Evolutionary conservation across 305 asterid species (phyloP).

Genomic region (Fraxinus angustifolia): DNA sequence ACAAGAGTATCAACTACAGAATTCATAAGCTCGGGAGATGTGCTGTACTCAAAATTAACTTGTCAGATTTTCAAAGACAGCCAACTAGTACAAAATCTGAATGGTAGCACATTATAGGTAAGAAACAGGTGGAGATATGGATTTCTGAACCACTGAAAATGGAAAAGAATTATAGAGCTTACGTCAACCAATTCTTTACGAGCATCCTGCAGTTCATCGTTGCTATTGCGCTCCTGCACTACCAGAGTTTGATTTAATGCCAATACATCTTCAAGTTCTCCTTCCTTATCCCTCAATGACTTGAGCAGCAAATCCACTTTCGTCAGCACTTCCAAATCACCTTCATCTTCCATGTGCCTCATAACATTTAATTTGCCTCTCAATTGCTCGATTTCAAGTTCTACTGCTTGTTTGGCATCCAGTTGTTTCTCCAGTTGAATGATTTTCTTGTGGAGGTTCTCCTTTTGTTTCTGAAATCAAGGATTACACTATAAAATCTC

Average conservation of each 20-base stretch:
- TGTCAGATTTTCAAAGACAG: neutral
- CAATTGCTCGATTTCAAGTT: slow-evolving; percentile 74
- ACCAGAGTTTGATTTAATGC: slow-evolving; percentile 57
- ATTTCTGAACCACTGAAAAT: neutral
- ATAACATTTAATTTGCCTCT: slow-evolving; percentile 65
- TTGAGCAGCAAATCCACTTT: slow-evolving; percentile 50
- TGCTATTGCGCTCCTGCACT: slow-evolving; percentile 64
- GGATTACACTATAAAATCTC: slow-evolving; percentile 21
- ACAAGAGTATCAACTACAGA: neutral
- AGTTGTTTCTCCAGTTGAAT: slow-evolving; percentile 65
- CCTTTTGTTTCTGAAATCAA: slow-evolving; percentile 74
- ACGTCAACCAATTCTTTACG: slow-evolving; percentile 78
- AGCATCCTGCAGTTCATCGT: slow-evolving; percentile 80
- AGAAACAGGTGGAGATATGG: neutral
- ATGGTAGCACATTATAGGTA: neutral
- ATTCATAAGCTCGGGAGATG: neutral
- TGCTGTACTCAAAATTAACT: neutral
- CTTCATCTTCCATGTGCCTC: slow-evolving; percentile 71
- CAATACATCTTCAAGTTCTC: slow-evolving; percentile 54
- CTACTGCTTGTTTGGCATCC: slow-evolving; percentile 71
- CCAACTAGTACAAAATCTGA: neutral
- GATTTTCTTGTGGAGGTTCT: slow-evolving; percentile 63
- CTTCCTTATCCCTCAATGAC: slow-evolving; percentile 66
- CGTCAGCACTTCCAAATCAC: slow-evolving; percentile 54
- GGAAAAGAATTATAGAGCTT: slow-evolving; percentile 27